Base-by-base conservation (phyloP, 108 stramenopile genomes). In the Ochromonas danica region DNA sequence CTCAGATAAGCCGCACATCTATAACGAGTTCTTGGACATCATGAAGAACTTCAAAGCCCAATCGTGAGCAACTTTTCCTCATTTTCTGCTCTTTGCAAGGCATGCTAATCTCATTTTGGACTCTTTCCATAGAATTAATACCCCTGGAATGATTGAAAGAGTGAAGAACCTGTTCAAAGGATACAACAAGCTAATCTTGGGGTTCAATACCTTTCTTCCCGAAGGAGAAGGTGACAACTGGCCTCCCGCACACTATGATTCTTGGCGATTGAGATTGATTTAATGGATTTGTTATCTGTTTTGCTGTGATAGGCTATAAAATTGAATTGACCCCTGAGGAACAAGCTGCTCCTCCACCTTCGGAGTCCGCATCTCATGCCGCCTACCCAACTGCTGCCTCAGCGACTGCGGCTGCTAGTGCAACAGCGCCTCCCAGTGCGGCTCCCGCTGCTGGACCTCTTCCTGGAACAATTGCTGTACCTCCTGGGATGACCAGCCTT, bases 11-110 rank as follows among this genome's bases (percentile, higher is more conserved):
- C 97, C 97, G 35, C 91, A 93, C 27, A 93, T 98, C 79, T 99
- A 99, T 93, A 99, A 98, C 83, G 96, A 98, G 87, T 99, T 99
- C 84, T 87, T 99, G 42, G 94, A 94, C 77, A 98, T 98, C 71
- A 99, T 85, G 95, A 95, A 95, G 82, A 93, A 92, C 63, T 97
- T 97, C 89, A 97, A 96, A 85, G 90, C 93, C 42, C 95, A 97
- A 82, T 89, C 81, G 81, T 81, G 22, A 78, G 78, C 1, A 1
- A 31, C 33, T 2, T 1, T 39, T 1, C 36, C 70, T 10, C 70
- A 39, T 25, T n/a, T 1, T 1, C 65, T n/a, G n/a, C n/a, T n/a
- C n/a, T n/a, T 61, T 51, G 96, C 94, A 96, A 96, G 87, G 93
- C 91, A n/a, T 94, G 93, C 72, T 27, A 80, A 80, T 43, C 79